Percentiles rank a stretch among this genome's conserved stretches.
phyloP scores from a whole-genome alignment of 2,329 filamentous ascomycete genomes.

The Penicillium sp. region DNA sequence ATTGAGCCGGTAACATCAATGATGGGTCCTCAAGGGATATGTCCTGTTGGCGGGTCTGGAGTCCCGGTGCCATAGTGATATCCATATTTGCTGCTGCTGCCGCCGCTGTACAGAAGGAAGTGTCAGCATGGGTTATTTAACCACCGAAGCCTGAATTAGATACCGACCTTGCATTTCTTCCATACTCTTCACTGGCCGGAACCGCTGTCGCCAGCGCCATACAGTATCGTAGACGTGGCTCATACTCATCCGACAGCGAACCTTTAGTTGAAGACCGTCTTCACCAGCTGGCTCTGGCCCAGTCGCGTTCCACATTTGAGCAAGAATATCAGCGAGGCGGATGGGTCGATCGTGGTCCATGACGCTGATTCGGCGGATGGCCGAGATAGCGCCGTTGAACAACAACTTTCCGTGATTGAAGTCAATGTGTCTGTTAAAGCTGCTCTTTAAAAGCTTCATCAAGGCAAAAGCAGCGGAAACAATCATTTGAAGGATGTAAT shows the following conservation, averaged over 20 bases:
- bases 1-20: constrained; percentile 35
- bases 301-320: constrained; percentile 62
- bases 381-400: constrained; percentile 59
- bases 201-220: constrained; percentile 65
- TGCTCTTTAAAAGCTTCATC: constrained; percentile 65
- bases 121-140: constrained; percentile 15
- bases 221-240: constrained; percentile 67
- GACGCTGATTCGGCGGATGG: constrained; percentile 60
- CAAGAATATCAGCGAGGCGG: constrained; percentile 63
- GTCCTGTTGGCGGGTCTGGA: constrained; percentile 30
- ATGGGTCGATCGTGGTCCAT: constrained; percentile 63
- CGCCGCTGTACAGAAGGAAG: constrained; percentile 10
- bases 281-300: constrained; percentile 34
- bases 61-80: constrained; percentile 28
- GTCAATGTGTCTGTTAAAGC: constrained; percentile 58
- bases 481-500: constrained; percentile 67
- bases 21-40: constrained; percentile 31
- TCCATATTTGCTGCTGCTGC: constrained; percentile 39
- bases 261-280: constrained; percentile 57
- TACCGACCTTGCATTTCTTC: constrained; percentile 63
- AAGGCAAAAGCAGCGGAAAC: constrained; percentile 64
- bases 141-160: neutral
- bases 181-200: constrained; percentile 63
- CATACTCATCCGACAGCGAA: constrained; percentile 66
- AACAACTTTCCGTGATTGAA: constrained; percentile 55